These are phyloP conservation scores for Linanthus parryae DNA, from an alignment of 148 eudicot genomes.

Conservation along the genomic window DNA sequence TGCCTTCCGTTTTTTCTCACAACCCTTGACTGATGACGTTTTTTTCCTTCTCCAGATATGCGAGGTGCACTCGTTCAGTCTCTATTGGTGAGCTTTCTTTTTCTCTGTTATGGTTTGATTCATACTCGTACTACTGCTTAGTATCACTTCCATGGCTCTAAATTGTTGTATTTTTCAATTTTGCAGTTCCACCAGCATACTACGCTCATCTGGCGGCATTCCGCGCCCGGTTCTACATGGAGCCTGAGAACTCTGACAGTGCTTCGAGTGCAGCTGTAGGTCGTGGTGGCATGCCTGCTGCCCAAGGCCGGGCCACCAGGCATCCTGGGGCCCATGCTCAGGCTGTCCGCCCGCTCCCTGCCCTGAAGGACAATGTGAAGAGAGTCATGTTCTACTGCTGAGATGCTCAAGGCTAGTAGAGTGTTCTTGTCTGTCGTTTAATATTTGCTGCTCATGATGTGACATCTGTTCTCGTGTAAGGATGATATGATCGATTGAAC, in stretches of 20 bases:
- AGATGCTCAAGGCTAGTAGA: too few relatives aligned
- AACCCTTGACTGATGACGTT: background rate
- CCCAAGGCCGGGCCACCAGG: constrained; percentile 43
- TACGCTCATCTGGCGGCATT: constrained; percentile 80
- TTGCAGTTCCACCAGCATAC: constrained; percentile 68
- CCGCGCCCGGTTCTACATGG: constrained; percentile 64
- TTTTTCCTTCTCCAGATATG: constrained; percentile 61
- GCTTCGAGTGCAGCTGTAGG: constrained; percentile 3
- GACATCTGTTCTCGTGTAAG: too few relatives aligned
- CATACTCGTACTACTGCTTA: too few relatives aligned
- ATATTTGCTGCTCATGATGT: too few relatives aligned
- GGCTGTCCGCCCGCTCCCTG: constrained; percentile 69
- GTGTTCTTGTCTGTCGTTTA: too few relatives aligned
- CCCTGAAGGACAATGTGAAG: constrained; percentile 64
- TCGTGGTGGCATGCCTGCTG: constrained; percentile 30
- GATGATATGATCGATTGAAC: too few relatives aligned
- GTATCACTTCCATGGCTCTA: background rate
- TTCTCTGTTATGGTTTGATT: background rate
- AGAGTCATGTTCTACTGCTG: constrained; percentile 64
- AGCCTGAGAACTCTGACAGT: constrained; percentile 9
- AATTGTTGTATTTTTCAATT: background rate
- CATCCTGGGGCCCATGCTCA: constrained; percentile 36
- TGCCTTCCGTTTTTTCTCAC: background rate
- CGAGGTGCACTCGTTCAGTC: constrained; percentile 79
- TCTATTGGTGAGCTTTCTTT: constrained; percentile 44